Percentiles rank a stretch among this genome's conserved stretches.
These are phyloP conservation scores for Narthecium ossifragum DNA, from an alignment of 106 monocot genomes.

Conservation along the genomic window DNA sequence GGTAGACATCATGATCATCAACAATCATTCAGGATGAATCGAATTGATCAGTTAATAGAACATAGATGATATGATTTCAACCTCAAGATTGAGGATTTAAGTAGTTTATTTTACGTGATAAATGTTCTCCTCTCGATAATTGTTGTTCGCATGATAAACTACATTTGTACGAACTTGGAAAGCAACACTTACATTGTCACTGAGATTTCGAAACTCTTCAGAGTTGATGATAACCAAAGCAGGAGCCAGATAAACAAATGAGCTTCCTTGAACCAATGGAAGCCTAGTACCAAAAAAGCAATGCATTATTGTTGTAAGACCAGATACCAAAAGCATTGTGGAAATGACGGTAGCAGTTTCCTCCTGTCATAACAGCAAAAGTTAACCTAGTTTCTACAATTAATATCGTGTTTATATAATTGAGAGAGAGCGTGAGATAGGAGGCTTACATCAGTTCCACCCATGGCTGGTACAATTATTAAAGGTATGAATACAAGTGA, in stretches of 20 bases:
- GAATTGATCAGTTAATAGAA: no score
- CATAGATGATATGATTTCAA: no score
- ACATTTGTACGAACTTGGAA: neutral
- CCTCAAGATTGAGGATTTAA: no score
- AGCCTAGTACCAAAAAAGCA: slow-evolving; percentile 81
- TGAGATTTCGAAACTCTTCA: slow-evolving; percentile 92
- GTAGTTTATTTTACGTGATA: no score
- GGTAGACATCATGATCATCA: no score
- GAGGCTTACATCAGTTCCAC: slow-evolving; percentile 89
- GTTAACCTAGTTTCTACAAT: no score
- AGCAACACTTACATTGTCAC: slow-evolving; percentile 71
- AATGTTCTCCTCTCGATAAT: no score
- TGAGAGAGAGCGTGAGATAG: slow-evolving; percentile 1
- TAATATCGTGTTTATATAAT: no score
- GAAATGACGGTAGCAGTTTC: slow-evolving; percentile 94
- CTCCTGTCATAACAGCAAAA: slow-evolving; percentile 41
- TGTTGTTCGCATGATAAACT: no score
- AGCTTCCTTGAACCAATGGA: slow-evolving; percentile 97
- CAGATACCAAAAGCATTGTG: slow-evolving; percentile 87
- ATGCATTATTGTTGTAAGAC: slow-evolving; percentile 86
- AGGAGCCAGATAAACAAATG: slow-evolving; percentile 94
- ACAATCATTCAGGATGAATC: no score
- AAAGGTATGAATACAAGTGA: slow-evolving; percentile 95
- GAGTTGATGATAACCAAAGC: slow-evolving; percentile 91
- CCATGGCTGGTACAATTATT: slow-evolving; percentile 92